Evolutionary conservation across 75 land plant species (phyloP), one percentile per base, ranked within the genome.

Genomic region (Pinus albicaulis): DNA sequence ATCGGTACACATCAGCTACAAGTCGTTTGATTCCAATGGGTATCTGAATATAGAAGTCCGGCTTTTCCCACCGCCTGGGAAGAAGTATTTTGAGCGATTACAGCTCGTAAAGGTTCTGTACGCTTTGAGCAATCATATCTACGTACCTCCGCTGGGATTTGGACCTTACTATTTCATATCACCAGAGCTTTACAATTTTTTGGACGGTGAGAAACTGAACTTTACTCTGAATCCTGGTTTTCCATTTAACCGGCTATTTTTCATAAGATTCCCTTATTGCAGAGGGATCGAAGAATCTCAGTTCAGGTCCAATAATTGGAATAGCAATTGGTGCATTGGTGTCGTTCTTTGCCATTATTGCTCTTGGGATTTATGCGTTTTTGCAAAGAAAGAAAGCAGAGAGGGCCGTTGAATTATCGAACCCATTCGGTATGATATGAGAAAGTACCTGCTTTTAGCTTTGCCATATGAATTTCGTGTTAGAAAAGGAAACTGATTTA

Each of bases 351-450:
- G 20, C 85, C 15, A 58, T 91, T 25, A 12, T 89, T 22, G 73
- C 70, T 13, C 59, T 85, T 0, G 80, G 84, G 14, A 24, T 87
- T 70, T 92, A 85, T 84, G 91, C 90, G 19, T 22, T 82, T 63
- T 55, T 65, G 26, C 86, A 86, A 73, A 90, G 78, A 87, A 92
- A 73, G 68, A 75, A 80, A 72, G 89, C 89, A 41, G 75, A 83
- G 31, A 82, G 44, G 34, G 79, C 83, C 28, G 76, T 61, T 20
- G 77, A 78, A 22, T 57, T 55, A 38, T 78, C 72, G 52, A 79
- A 85, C 53, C 88, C 90, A 76, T 89, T 88, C 83, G 93, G 97
- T 94, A 86, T 26, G 74, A 52, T 94, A 86, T 26, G 74, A 52
- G 0, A 48, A 48, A 7, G 11, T 48, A 48, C 11, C 0, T 38